These are phyloP conservation scores for Kregervanrija delftensis DNA, from an alignment of 805 yeast genomes.

Conservation along the genomic window DNA sequence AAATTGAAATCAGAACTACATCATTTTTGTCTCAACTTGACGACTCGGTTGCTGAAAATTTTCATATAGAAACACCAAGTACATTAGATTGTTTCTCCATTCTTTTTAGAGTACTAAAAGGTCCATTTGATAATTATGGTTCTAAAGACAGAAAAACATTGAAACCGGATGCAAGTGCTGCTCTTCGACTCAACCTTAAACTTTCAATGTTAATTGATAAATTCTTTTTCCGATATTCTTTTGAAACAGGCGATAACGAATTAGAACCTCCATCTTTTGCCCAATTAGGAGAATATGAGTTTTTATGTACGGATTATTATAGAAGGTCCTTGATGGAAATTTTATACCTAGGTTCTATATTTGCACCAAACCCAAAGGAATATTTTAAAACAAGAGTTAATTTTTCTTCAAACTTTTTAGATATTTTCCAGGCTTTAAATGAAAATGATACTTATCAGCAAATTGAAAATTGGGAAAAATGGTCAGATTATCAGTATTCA, in stretches of 20 bases:
- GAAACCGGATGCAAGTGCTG: constrained; percentile 37
- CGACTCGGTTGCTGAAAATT: constrained; percentile 3
- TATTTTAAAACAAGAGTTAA: constrained; percentile 13
- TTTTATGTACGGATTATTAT: constrained; percentile 40
- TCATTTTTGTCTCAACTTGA: constrained; percentile 23
- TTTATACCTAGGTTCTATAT: constrained; percentile 33
- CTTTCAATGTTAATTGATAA: constrained; percentile 41
- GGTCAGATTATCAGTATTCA: constrained; percentile 17
- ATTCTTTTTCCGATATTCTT: constrained; percentile 36
- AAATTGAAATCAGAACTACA: constrained; percentile 46
- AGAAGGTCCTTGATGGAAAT: constrained; percentile 50
- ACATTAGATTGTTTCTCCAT: constrained; percentile 55
- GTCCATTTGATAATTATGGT: constrained; percentile 47
- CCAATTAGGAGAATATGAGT: constrained; percentile 18
- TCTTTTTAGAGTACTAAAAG: constrained; percentile 54
- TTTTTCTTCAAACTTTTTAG: constrained; percentile 15
- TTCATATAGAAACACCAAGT: constrained; percentile 34
- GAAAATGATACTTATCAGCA: constrained; percentile 21
- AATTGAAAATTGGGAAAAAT: constrained; percentile 17
- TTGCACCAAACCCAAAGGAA: constrained; percentile 16
- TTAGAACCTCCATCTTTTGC: constrained; percentile 23
- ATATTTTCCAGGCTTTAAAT: constrained; percentile 17
- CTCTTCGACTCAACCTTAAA: constrained; percentile 30
- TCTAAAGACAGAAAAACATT: constrained; percentile 49
- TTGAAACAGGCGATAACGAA: constrained; percentile 16